A percentile compares a stretch with the other conserved stretches of the same genome.
phyloP scores from a whole-genome alignment of 192 early-diverging fungal species.

The Linnemannia exigua region DNA sequence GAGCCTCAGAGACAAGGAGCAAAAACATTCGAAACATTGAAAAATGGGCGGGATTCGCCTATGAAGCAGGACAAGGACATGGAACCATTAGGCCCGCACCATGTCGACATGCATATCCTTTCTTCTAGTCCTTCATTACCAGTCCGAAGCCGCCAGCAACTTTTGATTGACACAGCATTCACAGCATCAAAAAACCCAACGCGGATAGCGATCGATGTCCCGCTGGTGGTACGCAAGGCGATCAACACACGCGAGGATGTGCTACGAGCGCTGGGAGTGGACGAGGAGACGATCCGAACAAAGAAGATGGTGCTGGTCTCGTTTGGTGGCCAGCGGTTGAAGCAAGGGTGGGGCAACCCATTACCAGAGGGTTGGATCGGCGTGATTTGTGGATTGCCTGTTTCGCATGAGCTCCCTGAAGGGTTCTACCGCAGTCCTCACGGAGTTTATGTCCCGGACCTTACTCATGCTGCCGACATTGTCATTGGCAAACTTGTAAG shows the following conservation, averaged over 20 bases:
- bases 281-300: conserved; percentile 57
- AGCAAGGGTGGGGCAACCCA: conserved; percentile 63
- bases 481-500: conserved; percentile 72
- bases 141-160: background rate
- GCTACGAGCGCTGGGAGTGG: conserved; percentile 60
- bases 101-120: background rate
- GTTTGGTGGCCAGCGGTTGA: conserved; percentile 68
- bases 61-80: background rate
- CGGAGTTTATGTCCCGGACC: conserved; percentile 72
- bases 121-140: background rate
- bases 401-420: conserved; percentile 57
- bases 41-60: background rate
- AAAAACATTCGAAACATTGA: background rate
- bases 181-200: background rate
- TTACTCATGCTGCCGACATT: conserved; percentile 70
- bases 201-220: conserved; percentile 67
- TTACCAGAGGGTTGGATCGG: conserved; percentile 71
- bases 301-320: conserved; percentile 66
- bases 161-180: conserved; percentile 10
- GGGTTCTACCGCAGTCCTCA: conserved; percentile 65
- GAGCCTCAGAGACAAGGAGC: background rate
- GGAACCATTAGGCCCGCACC: background rate
- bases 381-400: conserved; percentile 68
- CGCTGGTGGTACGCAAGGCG: conserved; percentile 68
- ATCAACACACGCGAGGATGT: conserved; percentile 60